Conservation (phyloP, 1,284 basidiomycete species). For the Boletus smithii region DNA sequence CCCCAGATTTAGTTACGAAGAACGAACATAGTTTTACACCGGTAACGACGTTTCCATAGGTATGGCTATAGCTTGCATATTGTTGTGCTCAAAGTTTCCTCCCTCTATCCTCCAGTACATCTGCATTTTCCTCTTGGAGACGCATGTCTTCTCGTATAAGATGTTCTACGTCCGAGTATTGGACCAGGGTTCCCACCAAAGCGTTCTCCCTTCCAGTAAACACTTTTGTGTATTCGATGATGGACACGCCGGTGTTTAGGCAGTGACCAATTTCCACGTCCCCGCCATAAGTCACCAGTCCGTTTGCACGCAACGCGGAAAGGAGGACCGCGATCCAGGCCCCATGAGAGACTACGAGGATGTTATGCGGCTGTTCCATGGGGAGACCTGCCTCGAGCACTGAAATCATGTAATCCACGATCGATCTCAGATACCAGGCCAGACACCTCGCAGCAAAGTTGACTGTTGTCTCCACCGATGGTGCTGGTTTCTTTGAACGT, state of each 20-base stretch:
- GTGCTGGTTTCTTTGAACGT: slow-evolving; percentile 18
- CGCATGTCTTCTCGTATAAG: slow-evolving; percentile 31
- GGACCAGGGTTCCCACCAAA: slow-evolving; percentile 42
- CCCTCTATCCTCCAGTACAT: slow-evolving; percentile 35
- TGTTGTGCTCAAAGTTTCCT: neutral
- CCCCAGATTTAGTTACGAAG: too few species aligned
- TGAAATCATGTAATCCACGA: slow-evolving; percentile 40
- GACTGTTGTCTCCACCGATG: slow-evolving; percentile 38
- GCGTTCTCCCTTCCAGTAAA: slow-evolving; percentile 30
- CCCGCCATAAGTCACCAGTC: slow-evolving; percentile 37
- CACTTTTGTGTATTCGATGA: slow-evolving; percentile 45
- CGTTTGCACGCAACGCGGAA: slow-evolving; percentile 41
- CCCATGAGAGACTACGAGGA: slow-evolving; percentile 66
- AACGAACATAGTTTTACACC: neutral
- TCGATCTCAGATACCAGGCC: slow-evolving; percentile 56
- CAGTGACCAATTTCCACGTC: slow-evolving; percentile 46
- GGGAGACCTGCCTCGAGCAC: slow-evolving; percentile 12
- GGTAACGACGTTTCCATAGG: slow-evolving; percentile 3
- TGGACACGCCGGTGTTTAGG: slow-evolving; percentile 55
- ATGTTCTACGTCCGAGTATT: slow-evolving; percentile 57
- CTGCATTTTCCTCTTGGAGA: slow-evolving; percentile 48
- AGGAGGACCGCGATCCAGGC: slow-evolving; percentile 57
- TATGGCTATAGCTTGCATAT: slow-evolving; percentile 13
- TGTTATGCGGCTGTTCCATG: slow-evolving; percentile 24
- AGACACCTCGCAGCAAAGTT: slow-evolving; percentile 47